phyloP scores from a whole-genome alignment of 2,329 filamentous ascomycete species.

The Pleoardoris graminearum region DNA sequence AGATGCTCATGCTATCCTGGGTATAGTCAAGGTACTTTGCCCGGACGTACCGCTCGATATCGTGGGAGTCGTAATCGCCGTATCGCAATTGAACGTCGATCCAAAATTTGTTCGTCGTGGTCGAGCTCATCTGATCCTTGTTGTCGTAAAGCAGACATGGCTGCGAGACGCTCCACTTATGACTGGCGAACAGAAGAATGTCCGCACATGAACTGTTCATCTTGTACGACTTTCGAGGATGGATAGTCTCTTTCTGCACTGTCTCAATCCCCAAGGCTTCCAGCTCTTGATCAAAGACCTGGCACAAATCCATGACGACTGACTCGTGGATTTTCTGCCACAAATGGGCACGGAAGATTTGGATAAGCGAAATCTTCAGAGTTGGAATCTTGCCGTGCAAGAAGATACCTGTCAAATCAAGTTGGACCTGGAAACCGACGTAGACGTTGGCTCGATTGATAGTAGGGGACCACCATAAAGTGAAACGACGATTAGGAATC shows the following conservation, averaged over 20 bases:
- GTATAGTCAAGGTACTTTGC: slow-evolving; percentile 99
- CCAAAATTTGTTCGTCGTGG: slow-evolving; percentile 99
- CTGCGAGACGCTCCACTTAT: slow-evolving; percentile 97
- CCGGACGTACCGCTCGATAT: slow-evolving; percentile 95
- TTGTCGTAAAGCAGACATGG: slow-evolving; percentile 94
- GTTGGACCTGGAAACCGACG: slow-evolving; percentile 98
- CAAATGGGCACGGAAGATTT: slow-evolving; percentile 98
- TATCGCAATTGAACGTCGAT: slow-evolving; percentile 95
- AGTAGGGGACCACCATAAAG: slow-evolving; percentile 90
- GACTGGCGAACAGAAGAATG: slow-evolving; percentile 92
- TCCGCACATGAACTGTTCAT: slow-evolving; percentile 99
- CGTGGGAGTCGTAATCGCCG: slow-evolving; percentile 97
- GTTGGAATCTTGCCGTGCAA: slow-evolving; percentile 98
- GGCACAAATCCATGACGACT: slow-evolving; percentile 97
- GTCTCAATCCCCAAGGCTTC: slow-evolving; percentile 96
- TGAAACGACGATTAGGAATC: slow-evolving; percentile 98
- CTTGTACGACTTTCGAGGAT: slow-evolving; percentile 99
- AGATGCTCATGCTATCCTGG: slow-evolving; percentile 97
- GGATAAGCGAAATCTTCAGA: slow-evolving; percentile 94
- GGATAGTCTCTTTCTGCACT: slow-evolving; percentile 98
- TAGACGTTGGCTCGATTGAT: slow-evolving; percentile 97
- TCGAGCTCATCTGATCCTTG: slow-evolving; percentile 91
- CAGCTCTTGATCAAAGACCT: slow-evolving; percentile 96
- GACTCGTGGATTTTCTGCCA: slow-evolving; percentile 99
- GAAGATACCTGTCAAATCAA: slow-evolving; percentile 98